Evolutionary conservation across 140 eudicot genomes (phyloP).

Genomic region (Senecio squalidus): DNA sequence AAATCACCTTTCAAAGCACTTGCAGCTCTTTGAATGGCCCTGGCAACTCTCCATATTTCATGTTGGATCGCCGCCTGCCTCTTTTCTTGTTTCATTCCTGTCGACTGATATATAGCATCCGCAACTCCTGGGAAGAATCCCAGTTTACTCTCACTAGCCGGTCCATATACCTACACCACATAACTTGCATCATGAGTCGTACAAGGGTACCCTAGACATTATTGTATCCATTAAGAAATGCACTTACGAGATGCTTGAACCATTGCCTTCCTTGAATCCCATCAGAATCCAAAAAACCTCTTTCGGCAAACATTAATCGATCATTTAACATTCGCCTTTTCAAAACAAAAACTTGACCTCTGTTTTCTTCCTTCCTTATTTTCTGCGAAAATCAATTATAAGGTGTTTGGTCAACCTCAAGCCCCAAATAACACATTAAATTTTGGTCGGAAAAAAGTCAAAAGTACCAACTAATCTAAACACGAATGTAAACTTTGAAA

Average conservation of each 20-base stretch:
- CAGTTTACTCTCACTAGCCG: conserved; percentile 47
- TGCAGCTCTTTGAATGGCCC: conserved; percentile 85
- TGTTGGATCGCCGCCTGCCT: conserved; percentile 47
- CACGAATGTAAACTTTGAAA: not conserved
- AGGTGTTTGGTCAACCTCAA: not conserved
- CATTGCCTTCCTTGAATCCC: conserved; percentile 68
- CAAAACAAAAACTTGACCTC: conserved; percentile 22
- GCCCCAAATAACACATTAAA: not conserved
- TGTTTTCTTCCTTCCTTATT: conserved; percentile 37
- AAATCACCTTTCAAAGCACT: conserved; percentile 52
- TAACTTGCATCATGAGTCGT: not conserved
- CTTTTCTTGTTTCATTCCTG: conserved; percentile 12
- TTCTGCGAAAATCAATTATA: conserved; percentile 35
- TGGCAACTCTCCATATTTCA: conserved; percentile 83
- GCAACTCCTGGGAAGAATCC: conserved; percentile 67
- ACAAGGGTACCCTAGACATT: not conserved
- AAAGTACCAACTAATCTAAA: not conserved
- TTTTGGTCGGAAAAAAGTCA: not conserved
- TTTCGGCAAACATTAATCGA: conserved; percentile 76
- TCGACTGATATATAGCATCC: conserved; percentile 42
- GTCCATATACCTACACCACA: conserved; percentile 66
- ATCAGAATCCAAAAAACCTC: conserved; percentile 85
- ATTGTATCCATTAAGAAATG: not conserved
- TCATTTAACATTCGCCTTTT: conserved; percentile 70
- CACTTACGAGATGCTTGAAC: conserved; percentile 90